Percentiles rank a stretch among this genome's conserved stretches.
phyloP scores from a whole-genome alignment of 139 green algal genomes.

The Limnomonas spitsbergensis region DNA sequence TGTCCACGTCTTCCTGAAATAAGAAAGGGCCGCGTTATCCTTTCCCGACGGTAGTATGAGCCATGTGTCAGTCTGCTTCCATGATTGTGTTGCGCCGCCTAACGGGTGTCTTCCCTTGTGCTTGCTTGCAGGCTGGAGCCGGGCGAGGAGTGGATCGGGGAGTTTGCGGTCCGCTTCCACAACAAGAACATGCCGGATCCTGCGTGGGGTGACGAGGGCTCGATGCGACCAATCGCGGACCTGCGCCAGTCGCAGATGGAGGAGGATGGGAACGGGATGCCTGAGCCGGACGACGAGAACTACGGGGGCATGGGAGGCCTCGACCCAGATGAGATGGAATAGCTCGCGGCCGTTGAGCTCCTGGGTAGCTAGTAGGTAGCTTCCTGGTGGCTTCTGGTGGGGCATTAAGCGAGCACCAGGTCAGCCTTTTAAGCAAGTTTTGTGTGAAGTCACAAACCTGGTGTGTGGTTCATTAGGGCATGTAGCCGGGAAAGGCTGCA shows the following conservation, averaged over 20 bases:
- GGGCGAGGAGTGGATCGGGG: constrained; percentile 4
- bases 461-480: no score
- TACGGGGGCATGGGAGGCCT: constrained; percentile 1
- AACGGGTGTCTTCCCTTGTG: background rate
- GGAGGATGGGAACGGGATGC: background rate
- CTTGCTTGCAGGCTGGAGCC: background rate
- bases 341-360: no score
- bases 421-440: no score
- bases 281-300: background rate
- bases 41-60: background rate
- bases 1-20: no score
- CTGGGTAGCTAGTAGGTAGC: no score
- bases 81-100: background rate
- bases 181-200: background rate
- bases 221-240: background rate
- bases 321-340: background rate
- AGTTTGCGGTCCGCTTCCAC: constrained; percentile 16
- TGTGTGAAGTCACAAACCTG: no score
- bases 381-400: no score
- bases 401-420: no score
- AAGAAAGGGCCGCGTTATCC: no score
- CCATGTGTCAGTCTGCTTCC: background rate
- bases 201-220: background rate
- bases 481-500: no score
- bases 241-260: background rate